Percentiles rank a stretch among this genome's conserved stretches.
phyloP scores from a whole-genome alignment of 805 yeast genomes.

The Soucietia sequanensis region DNA sequence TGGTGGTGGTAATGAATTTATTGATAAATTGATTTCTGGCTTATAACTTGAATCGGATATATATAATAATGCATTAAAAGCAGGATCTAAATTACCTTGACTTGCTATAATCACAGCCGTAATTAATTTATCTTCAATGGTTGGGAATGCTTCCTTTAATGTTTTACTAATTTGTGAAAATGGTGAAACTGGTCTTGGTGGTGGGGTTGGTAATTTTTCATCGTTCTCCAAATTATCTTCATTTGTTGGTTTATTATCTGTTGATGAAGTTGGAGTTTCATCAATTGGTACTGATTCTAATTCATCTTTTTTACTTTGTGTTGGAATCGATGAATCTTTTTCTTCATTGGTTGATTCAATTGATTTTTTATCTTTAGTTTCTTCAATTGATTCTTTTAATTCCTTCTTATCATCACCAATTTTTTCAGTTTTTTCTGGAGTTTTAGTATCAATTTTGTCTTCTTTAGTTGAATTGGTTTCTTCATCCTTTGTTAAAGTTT shows the following conservation, averaged over 20 bases:
- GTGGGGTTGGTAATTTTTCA: constrained; percentile 33
- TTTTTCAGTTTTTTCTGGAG: constrained; percentile 2
- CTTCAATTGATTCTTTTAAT: neutral
- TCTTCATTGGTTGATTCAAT: constrained; percentile 3
- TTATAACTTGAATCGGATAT: constrained; percentile 69
- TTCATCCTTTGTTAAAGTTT: constrained; percentile 2
- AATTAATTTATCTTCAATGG: constrained; percentile 64
- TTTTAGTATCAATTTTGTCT: neutral
- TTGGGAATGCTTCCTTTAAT: constrained; percentile 84
- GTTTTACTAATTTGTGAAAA: constrained; percentile 53
- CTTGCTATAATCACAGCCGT: constrained; percentile 85
- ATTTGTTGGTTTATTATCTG: neutral
- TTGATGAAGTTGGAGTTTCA: neutral
- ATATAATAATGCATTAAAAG: constrained; percentile 83
- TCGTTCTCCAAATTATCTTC: neutral
- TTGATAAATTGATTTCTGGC: constrained; percentile 47
- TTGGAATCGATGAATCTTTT: neutral
- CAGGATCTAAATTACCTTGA: constrained; percentile 74
- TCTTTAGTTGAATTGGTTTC: neutral
- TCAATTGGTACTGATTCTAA: constrained; percentile 1
- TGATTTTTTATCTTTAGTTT: neutral
- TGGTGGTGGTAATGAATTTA: neutral
- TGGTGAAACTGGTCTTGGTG: constrained; percentile 63
- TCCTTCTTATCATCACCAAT: neutral
- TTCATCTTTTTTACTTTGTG: constrained; percentile 17